phyloP scores from a whole-genome alignment of 371 early-diverging fungal genomes.

The Mucor plumbeus region DNA sequence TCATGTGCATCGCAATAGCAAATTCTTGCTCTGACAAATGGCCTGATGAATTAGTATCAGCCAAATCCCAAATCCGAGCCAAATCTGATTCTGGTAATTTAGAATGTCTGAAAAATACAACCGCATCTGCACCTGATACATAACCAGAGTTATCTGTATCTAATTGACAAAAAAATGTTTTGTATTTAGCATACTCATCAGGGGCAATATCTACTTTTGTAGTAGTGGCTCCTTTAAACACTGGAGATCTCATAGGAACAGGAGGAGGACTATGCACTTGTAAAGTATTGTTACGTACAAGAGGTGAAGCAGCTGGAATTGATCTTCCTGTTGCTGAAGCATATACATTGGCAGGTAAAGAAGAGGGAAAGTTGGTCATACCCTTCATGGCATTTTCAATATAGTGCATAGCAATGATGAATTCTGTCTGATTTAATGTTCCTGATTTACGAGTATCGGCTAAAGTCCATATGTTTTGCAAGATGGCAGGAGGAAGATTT shows the following conservation, averaged over 20 bases:
- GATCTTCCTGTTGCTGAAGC: conserved; percentile 60
- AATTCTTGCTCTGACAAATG: conserved; percentile 55
- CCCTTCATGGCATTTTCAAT: conserved; percentile 72
- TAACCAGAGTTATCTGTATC: conserved; percentile 36
- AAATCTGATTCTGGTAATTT: conserved; percentile 68
- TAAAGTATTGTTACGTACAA: conserved; percentile 30
- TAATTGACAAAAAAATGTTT: conserved; percentile 38
- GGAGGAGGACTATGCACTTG: conserved; percentile 26
- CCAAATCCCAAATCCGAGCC: conserved; percentile 77
- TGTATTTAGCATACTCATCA: conserved; percentile 39
- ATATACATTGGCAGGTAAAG: conserved; percentile 64
- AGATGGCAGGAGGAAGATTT: conserved; percentile 50
- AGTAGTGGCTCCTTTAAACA: conserved; percentile 17
- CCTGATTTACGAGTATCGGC: conserved; percentile 76
- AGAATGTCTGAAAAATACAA: conserved; percentile 78
- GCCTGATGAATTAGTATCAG: conserved; percentile 54
- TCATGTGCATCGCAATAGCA: conserved; percentile 68
- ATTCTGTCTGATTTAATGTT: conserved; percentile 71
- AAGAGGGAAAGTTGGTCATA: conserved; percentile 55
- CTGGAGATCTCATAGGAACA: conserved; percentile 21
- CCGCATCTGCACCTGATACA: conserved; percentile 67
- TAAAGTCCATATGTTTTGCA: conserved; percentile 64
- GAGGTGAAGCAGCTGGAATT: conserved; percentile 36
- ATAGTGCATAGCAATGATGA: conserved; percentile 85
- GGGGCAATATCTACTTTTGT: conserved; percentile 29